A percentile compares a stretch with the other conserved stretches of the same genome.
Conservation (phyloP, 768 basidiomycete species). For the Tulasnella sp. region DNA sequence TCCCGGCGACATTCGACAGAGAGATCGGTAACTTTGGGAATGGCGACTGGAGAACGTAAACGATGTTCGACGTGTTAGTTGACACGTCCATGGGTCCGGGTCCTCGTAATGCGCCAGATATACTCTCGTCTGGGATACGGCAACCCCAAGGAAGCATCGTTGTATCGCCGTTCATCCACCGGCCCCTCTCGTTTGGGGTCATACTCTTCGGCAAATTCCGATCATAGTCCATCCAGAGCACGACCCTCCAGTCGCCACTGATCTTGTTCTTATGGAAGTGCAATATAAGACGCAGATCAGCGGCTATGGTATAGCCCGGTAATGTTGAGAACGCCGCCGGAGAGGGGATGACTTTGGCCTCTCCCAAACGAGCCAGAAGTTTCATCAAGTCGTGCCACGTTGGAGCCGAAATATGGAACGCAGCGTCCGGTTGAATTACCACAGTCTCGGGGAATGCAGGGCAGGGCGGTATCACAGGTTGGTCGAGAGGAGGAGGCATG, state of each 20-base stretch:
- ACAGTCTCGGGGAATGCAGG: constrained; percentile 62
- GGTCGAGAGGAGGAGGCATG: neutral
- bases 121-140: constrained; percentile 41
- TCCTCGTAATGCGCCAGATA: neutral
- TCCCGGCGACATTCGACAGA: neutral
- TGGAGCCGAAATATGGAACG: constrained; percentile 64
- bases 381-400: constrained; percentile 68
- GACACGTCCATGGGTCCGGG: neutral
- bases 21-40: constrained; percentile 12
- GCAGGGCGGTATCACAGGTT: constrained; percentile 38
- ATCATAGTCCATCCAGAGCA: constrained; percentile 73
- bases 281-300: constrained; percentile 62
- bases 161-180: constrained; percentile 51
- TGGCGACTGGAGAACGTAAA: constrained; percentile 7
- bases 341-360: constrained; percentile 61
- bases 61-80: neutral
- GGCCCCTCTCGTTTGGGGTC: constrained; percentile 38
- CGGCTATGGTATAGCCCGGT: constrained; percentile 29
- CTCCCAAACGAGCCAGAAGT: constrained; percentile 64
- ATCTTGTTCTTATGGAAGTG: constrained; percentile 65
- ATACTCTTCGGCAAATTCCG: constrained; percentile 45
- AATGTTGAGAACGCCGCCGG: constrained; percentile 56
- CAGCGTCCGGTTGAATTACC: constrained; percentile 60
- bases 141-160: constrained; percentile 50
- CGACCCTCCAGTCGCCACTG: constrained; percentile 54